These are phyloP conservation scores for Scutellaria minor DNA, from an alignment of 257 asterid genomes.

Conservation along the genomic window DNA sequence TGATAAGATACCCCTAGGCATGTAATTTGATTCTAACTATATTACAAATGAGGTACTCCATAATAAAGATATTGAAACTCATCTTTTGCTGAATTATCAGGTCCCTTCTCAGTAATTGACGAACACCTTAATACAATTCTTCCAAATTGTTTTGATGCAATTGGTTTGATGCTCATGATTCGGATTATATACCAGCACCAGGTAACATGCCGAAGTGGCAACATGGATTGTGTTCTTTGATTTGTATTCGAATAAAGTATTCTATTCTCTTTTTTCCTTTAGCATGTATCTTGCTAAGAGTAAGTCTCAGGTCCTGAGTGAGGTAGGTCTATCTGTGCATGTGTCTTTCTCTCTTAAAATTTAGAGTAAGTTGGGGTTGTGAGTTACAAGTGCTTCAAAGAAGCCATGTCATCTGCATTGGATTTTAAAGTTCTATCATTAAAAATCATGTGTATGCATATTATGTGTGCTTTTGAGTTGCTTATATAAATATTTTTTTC, in stretches of 20 bases:
- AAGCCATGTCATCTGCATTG: slow-evolving; percentile 1
- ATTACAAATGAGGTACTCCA: slow-evolving; percentile 4
- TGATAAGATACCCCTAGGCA: neutral
- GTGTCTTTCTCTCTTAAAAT: neutral
- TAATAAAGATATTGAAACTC: slow-evolving; percentile 32
- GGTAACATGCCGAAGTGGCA: slow-evolving; percentile 52
- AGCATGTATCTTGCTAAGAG: slow-evolving; percentile 16
- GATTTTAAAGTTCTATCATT: slow-evolving; percentile 27
- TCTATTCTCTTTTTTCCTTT: slow-evolving; percentile 1
- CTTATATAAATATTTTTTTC: slow-evolving; percentile 24
- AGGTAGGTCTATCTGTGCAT: neutral
- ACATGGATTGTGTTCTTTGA: slow-evolving; percentile 7
- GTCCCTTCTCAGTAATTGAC: slow-evolving; percentile 88
- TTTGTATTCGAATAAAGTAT: slow-evolving; percentile 18
- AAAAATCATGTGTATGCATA: neutral
- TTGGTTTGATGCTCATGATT: slow-evolving; percentile 98
- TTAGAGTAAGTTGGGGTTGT: neutral
- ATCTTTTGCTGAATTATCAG: slow-evolving; percentile 55
- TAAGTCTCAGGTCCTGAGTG: slow-evolving; percentile 12
- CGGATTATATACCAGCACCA: slow-evolving; percentile 98
- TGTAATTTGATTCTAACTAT: slow-evolving; percentile 21
- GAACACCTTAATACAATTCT: slow-evolving; percentile 86
- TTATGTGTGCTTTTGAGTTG: slow-evolving; percentile 17
- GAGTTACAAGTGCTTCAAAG: slow-evolving; percentile 15
- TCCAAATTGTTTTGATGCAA: slow-evolving; percentile 92